Conservation (phyloP, 2,329 filamentous ascomycete species). For the Sporothrix variecibatus region DNA sequence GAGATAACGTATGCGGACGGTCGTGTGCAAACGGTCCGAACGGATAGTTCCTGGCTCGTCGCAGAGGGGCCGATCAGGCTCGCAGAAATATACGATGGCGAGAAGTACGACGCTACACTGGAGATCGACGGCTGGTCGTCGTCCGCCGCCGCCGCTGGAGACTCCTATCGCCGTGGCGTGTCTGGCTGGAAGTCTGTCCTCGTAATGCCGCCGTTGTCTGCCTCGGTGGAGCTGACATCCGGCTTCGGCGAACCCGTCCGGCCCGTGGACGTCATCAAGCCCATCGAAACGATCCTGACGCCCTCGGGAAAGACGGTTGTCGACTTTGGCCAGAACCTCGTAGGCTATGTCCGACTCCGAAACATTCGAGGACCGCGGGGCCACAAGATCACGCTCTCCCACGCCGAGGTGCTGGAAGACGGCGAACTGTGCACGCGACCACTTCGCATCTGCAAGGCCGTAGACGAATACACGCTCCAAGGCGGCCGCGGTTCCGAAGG, state of each 20-base stretch:
- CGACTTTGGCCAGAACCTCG: conserved; percentile 61
- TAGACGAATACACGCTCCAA: conserved; percentile 44
- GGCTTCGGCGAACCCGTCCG: conserved; percentile 42
- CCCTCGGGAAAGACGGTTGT: conserved; percentile 50
- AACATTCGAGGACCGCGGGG: conserved; percentile 10
- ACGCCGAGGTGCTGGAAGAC: conserved; percentile 58
- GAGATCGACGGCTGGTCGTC: conserved; percentile 33
- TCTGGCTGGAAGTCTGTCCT: background rate
- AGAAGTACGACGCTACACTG: conserved; percentile 47
- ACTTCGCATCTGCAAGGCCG: conserved; percentile 44
- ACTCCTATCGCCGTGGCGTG: background rate
- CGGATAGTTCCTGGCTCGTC: background rate
- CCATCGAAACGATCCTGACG: conserved; percentile 37
- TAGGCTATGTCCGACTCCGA: conserved; percentile 48
- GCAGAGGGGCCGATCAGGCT: conserved; percentile 32
- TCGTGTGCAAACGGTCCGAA: background rate
- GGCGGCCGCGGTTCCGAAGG: conserved; percentile 6
- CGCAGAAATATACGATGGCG: conserved; percentile 55
- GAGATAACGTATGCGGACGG: conserved; percentile 32
- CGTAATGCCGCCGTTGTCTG: background rate
- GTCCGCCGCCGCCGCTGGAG: background rate
- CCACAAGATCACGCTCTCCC: conserved; percentile 46
- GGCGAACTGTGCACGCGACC: conserved; percentile 46
- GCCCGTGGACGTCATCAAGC: conserved; percentile 35
- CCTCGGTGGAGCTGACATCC: background rate